Evolutionary conservation across 106 monocot species (phyloP).

Genomic region (Platanthera guangdongensis): DNA sequence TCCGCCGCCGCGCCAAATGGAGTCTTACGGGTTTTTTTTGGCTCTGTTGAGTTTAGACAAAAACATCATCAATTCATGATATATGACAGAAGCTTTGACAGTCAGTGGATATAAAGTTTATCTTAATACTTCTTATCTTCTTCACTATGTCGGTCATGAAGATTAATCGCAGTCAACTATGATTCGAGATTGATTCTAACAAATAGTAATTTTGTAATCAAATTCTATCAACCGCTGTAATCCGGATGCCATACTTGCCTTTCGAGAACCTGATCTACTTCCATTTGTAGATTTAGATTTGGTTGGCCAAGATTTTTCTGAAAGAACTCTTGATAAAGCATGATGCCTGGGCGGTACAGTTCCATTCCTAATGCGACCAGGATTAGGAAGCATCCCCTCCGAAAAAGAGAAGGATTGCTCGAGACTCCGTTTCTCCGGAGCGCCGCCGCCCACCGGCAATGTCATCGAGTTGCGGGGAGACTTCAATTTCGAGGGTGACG

Average conservation of each 20-base stretch:
- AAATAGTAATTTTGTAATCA: neutral
- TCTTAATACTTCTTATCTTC: neutral
- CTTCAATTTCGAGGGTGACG: conserved; percentile 9
- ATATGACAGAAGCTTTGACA: neutral
- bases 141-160: too few species aligned
- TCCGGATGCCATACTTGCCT: conserved; percentile 1
- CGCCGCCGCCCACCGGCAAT: neutral
- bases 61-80: too few species aligned
- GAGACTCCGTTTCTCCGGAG: neutral
- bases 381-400: conserved; percentile 7
- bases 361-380: neutral
- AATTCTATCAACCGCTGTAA: neutral
- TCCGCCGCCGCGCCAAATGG: too few species aligned
- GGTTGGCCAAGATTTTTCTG: conserved; percentile 10
- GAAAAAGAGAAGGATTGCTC: conserved; percentile 14
- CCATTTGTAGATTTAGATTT: neutral
- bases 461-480: neutral
- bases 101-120: neutral
- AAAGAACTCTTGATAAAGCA: conserved; percentile 8
- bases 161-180: neutral
- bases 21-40: too few species aligned
- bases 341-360: neutral
- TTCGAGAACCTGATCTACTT: neutral
- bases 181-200: neutral
- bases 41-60: too few species aligned